Percentiles rank a stretch among this genome's conserved stretches.
Conservation (phyloP, 2,329 filamentous ascomycete species). For the Phyllosticta ampelicida region DNA sequence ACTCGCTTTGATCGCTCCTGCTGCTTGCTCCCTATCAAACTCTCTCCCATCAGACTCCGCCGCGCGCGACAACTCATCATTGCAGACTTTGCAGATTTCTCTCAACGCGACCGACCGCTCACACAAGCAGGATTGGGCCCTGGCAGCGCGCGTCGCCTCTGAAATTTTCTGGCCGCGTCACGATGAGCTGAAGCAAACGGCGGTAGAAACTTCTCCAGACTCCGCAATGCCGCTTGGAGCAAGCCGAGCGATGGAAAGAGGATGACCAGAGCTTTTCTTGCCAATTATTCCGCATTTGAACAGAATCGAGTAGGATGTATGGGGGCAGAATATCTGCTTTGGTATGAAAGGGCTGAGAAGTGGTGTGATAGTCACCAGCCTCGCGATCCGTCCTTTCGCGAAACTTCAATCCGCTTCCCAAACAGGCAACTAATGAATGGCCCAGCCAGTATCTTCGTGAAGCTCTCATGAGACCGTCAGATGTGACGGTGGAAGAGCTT, state of each 20-base stretch:
- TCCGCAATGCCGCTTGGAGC: background rate
- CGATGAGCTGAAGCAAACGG: background rate
- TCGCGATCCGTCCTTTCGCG: background rate
- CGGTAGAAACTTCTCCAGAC: background rate
- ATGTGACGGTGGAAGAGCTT: background rate
- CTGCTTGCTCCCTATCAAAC: background rate
- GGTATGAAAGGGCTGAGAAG: background rate
- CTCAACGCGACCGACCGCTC: background rate
- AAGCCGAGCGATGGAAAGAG: background rate
- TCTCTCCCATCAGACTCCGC: background rate
- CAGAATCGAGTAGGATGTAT: background rate
- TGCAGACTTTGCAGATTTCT: background rate
- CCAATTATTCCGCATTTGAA: background rate
- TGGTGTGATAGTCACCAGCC: background rate
- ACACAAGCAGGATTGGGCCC: background rate
- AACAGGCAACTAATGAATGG: background rate
- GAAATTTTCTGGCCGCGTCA: background rate
- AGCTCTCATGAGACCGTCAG: background rate
- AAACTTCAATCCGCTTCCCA: background rate
- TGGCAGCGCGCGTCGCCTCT: background rate
- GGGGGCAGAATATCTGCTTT: background rate
- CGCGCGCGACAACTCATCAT: background rate
- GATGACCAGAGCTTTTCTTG: background rate
- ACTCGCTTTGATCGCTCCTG: background rate
- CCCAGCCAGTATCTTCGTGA: background rate